Percentiles rank a stretch among this genome's conserved stretches.
These are phyloP conservation scores for Stachybotrys chartarum DNA, from an alignment of 2,329 filamentous ascomycete species.

Conservation along the genomic window DNA sequence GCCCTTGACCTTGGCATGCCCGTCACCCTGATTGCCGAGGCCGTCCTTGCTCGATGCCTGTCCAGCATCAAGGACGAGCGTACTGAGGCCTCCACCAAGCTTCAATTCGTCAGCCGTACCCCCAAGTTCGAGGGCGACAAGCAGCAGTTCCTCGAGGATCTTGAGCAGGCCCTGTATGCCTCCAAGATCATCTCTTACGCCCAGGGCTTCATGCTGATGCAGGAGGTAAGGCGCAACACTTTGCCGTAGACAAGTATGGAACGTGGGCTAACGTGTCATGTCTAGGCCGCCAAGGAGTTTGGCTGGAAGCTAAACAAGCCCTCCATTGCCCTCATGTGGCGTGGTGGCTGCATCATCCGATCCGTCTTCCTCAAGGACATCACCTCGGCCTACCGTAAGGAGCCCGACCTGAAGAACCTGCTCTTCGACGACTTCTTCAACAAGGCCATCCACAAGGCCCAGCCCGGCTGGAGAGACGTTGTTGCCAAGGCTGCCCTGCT, in stretches of 20 bases:
- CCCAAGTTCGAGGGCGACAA: constrained; percentile 81
- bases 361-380: constrained; percentile 99
- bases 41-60: constrained; percentile 90
- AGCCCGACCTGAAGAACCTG: constrained; percentile 94
- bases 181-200: constrained; percentile 99
- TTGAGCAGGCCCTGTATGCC: constrained; percentile 97
- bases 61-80: constrained; percentile 94
- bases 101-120: constrained; percentile 67
- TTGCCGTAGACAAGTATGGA: not conserved
- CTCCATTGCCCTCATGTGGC: constrained; percentile 99
- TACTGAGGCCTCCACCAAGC: constrained; percentile 68
- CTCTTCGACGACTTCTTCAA: constrained; percentile 99
- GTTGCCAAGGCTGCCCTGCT: constrained; percentile 87
- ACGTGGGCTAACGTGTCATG: not conserved
- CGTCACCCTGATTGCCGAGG: constrained; percentile 95
- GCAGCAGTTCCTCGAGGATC: constrained; percentile 88
- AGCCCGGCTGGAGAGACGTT: constrained; percentile 86
- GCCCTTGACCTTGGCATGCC: constrained; percentile 97
- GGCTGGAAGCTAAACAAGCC: constrained; percentile 99
- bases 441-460: constrained; percentile 95
- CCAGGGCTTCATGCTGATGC: constrained; percentile 99
- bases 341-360: constrained; percentile 98
- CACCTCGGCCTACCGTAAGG: constrained; percentile 88
- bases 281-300: constrained; percentile 87
- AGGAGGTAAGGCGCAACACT: constrained; percentile 60